Percentiles rank a stretch among this genome's conserved stretches.
These are phyloP conservation scores for Pseudogymnoascus sp. DNA, from an alignment of 2,329 filamentous ascomycete genomes.

Conservation along the genomic window DNA sequence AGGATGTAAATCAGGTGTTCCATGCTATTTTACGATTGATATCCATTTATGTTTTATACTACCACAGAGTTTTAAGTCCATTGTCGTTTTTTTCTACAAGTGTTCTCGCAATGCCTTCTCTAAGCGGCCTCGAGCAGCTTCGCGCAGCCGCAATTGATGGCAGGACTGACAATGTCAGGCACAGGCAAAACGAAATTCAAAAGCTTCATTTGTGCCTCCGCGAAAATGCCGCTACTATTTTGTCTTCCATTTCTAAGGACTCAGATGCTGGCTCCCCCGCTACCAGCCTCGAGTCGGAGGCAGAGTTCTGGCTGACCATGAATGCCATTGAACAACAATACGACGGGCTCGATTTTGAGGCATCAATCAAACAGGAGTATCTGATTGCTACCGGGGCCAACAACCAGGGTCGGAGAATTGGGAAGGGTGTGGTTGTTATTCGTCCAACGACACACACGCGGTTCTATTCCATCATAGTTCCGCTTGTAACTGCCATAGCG, in stretches of 20 bases:
- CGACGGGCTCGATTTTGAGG: conserved; percentile 30
- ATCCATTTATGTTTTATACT: not conserved
- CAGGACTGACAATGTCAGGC: conserved; percentile 36
- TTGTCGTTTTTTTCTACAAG: not conserved
- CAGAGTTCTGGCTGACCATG: conserved; percentile 35
- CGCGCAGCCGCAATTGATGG: conserved; percentile 33
- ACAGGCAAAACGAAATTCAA: conserved; percentile 38
- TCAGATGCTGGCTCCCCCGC: conserved; percentile 18
- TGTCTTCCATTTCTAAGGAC: conserved; percentile 34
- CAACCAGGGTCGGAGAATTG: conserved; percentile 26
- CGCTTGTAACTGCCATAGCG: conserved; percentile 38
- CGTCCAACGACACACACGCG: conserved; percentile 38
- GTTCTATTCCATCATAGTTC: conserved; percentile 37
- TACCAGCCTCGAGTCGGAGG: conserved; percentile 30
- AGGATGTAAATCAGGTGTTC: not conserved
- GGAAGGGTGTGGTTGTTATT: conserved; percentile 38
- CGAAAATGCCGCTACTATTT: conserved; percentile 28
- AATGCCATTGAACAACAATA: conserved; percentile 33
- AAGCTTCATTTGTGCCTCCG: conserved; percentile 32
- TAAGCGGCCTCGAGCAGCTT: conserved; percentile 22
- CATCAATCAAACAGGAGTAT: conserved; percentile 35
- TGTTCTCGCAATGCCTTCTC: not conserved
- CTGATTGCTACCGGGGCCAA: conserved; percentile 32
- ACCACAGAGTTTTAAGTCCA: not conserved
- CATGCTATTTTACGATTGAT: not conserved